phyloP scores from a whole-genome alignment of 805 yeast species.

The Monosporozyma servazzii region DNA sequence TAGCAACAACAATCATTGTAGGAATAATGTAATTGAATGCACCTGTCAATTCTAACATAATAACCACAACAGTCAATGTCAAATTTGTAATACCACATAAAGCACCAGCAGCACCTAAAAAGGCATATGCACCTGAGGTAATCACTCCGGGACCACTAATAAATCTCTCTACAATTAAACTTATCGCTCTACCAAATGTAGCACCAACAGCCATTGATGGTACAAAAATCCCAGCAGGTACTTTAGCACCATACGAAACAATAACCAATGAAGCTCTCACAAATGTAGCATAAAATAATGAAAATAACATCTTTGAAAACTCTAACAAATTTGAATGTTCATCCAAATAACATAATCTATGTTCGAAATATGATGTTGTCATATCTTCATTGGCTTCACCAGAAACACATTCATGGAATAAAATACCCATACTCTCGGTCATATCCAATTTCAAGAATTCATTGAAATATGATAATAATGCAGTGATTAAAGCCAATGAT shows the following conservation, averaged over 20 bases:
- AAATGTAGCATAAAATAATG: slow-evolving; percentile 61
- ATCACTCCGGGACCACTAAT: slow-evolving; percentile 47
- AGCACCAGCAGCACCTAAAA: slow-evolving; percentile 93
- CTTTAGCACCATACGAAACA: slow-evolving; percentile 83
- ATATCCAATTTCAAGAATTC: slow-evolving; percentile 75
- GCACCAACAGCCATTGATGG: slow-evolving; percentile 98
- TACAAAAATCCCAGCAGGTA: slow-evolving; percentile 96
- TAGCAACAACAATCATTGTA: slow-evolving; percentile 90
- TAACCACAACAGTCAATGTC: slow-evolving; percentile 85
- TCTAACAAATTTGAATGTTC: slow-evolving; percentile 21
- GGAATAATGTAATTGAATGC: slow-evolving; percentile 88
- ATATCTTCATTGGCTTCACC: slow-evolving; percentile 24
- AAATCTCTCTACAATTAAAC: slow-evolving; percentile 52
- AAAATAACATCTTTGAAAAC: slow-evolving; percentile 34
- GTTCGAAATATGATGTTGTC: slow-evolving; percentile 31
- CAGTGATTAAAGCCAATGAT: slow-evolving; percentile 56
- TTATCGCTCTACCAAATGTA: slow-evolving; percentile 81
- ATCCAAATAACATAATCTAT: slow-evolving; percentile 33
- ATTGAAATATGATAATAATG: slow-evolving; percentile 73
- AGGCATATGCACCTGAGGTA: slow-evolving; percentile 91
- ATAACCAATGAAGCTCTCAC: slow-evolving; percentile 65
- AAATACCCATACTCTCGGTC: slow-evolving; percentile 89
- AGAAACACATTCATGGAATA: slow-evolving; percentile 69
- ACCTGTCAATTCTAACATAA: slow-evolving; percentile 95
- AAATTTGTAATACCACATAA: slow-evolving; percentile 89